Percentiles rank a stretch among this genome's conserved stretches.
Evolutionary conservation across 805 yeast genomes (phyloP).

Genomic region (Wickerhamiella azymoides): DNA sequence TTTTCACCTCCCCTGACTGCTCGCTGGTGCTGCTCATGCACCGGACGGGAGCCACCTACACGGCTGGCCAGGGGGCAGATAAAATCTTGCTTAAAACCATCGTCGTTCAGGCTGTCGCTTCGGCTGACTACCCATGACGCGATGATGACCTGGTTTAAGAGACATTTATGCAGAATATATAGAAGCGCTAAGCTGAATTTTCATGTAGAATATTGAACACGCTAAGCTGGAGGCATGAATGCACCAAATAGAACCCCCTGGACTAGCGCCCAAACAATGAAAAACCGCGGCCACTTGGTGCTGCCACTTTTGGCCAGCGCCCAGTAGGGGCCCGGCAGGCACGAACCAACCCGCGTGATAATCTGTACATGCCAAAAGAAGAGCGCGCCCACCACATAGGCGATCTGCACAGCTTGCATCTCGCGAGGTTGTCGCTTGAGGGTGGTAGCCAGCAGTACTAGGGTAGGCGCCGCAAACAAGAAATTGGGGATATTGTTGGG

Average conservation of each 20-base stretch:
- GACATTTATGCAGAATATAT: conserved; percentile 11
- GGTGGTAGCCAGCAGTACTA: conserved; percentile 34
- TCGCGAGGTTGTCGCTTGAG: conserved; percentile 23
- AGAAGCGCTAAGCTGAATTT: background rate
- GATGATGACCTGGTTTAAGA: conserved; percentile 75
- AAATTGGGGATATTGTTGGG: conserved; percentile 71
- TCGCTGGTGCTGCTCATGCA: background rate
- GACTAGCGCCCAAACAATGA: conserved; percentile 46
- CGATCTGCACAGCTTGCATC: conserved; percentile 21
- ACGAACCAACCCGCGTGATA: conserved; percentile 62
- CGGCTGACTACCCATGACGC: conserved; percentile 65
- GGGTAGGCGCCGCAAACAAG: conserved; percentile 55
- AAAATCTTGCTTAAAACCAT: conserved; percentile 85
- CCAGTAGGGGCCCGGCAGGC: conserved; percentile 68
- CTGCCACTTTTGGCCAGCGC: conserved; percentile 34
- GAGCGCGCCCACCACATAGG: conserved; percentile 37
- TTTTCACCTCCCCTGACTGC: background rate
- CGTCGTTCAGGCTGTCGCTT: conserved; percentile 90
- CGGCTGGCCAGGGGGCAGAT: conserved; percentile 1
- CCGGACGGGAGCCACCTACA: conserved; percentile 5
- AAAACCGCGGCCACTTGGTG: conserved; percentile 32
- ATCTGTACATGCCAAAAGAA: conserved; percentile 76
- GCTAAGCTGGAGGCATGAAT: conserved; percentile 87
- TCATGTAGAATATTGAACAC: too few relatives aligned
- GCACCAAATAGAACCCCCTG: conserved; percentile 66